Base-by-base conservation (phyloP, 768 basidiomycete genomes). In the Termitomyces sp. region DNA sequence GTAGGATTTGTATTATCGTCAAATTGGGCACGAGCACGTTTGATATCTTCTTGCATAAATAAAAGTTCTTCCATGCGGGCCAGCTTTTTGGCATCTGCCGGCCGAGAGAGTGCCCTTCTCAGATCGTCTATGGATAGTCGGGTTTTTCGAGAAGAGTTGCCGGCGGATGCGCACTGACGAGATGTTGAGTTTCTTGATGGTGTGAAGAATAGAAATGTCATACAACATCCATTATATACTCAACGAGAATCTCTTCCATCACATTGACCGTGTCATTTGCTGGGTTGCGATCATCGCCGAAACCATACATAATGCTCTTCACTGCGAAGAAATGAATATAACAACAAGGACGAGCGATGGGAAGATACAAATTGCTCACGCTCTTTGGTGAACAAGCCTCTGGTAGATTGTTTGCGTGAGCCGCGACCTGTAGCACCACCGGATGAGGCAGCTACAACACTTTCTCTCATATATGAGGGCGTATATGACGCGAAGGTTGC, bases 1-100 rank as follows among this genome's bases (percentile, higher is more conserved):
- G 64, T 78, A 50, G 81, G 69, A 53, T 73, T 71, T 53, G 73
- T 70, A 30, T 73, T 68, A 48, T 77, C 77, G 9, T 71, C 83
- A 61, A 93, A 93, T 65, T 91, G 87, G 11, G 84, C 85, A 45
- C 87, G 81, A 4, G 91, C 93, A 9, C 91, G 84, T 68, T 93
- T 91, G 71, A 95, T 94, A 64, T 94, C 93, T 67, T 93, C 91
- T 67, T 94, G 91, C 88, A 94, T 92, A 75, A 92, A 93, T 35
- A 95, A 67, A 37, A 96, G 72, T 67, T 96, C 94, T 68, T 96
- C 93, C 84, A 95, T 86, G 55, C 94, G 79, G 17, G 93, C 92
- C 23, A 95, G 80, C 68, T 95, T 95, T 72, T 94, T 94, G 33
- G 89, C 86, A 65, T 95, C 94, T n/a, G 89, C 89, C 3, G 89